Percentiles rank a stretch among this genome's conserved stretches.
phyloP scores from a whole-genome alignment of 805 yeast species.

The Candida yuanshanica region DNA sequence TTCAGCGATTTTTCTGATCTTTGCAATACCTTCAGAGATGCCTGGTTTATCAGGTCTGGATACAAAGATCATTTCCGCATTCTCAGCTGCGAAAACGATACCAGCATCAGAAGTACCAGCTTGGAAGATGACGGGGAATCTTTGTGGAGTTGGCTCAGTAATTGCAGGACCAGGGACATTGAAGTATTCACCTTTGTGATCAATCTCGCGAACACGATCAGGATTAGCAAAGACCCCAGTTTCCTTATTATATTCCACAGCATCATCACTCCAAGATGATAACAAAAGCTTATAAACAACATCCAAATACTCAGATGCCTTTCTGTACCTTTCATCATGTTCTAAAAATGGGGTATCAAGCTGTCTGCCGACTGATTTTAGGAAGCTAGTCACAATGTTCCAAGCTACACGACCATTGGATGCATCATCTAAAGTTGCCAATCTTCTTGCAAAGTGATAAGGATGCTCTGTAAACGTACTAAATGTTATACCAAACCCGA shows the following conservation, averaged over 20 bases:
- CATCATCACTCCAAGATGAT: constrained; percentile 26
- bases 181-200: constrained; percentile 27
- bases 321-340: constrained; percentile 36
- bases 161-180: constrained; percentile 19
- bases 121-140: constrained; percentile 37
- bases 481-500: constrained; percentile 37
- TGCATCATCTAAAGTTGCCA: constrained; percentile 33
- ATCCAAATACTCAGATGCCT: constrained; percentile 36
- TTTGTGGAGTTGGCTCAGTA: constrained; percentile 36
- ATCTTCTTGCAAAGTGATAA: constrained; percentile 28
- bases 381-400: constrained; percentile 40
- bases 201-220: constrained; percentile 29
- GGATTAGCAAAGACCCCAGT: constrained; percentile 29
- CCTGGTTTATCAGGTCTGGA: constrained; percentile 2
- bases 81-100: constrained; percentile 34
- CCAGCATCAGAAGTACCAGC: constrained; percentile 39
- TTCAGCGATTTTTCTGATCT: constrained; percentile 27
- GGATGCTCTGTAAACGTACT: constrained; percentile 41
- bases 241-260: constrained; percentile 1
- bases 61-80: constrained; percentile 34
- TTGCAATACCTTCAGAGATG: background rate
- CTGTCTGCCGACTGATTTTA: constrained; percentile 37
- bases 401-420: constrained; percentile 40
- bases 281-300: constrained; percentile 33
- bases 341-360: constrained; percentile 21